These are phyloP conservation scores for Penicillium sp. DNA, from an alignment of 2,329 filamentous ascomycete species.

Conservation along the genomic window DNA sequence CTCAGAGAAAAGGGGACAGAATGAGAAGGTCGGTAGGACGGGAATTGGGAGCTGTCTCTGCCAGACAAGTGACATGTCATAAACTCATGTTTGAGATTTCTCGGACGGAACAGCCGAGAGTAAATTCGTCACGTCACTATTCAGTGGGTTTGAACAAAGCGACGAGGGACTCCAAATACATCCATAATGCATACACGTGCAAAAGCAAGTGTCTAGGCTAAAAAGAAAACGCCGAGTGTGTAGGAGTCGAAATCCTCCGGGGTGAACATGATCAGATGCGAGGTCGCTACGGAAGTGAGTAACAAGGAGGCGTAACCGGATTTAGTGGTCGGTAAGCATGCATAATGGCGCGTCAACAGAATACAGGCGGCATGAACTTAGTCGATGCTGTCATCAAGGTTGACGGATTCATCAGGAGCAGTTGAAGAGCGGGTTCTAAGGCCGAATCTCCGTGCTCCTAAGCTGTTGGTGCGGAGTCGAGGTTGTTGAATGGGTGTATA, in stretches of 20 bases:
- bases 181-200: constrained; percentile 17
- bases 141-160: constrained; percentile 10
- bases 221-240: constrained; percentile 18
- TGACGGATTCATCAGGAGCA: constrained; percentile 29
- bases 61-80: not conserved
- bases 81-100: constrained; percentile 3
- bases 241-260: constrained; percentile 8
- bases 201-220: constrained; percentile 16
- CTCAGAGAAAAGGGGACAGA: not conserved
- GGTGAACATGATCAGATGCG: constrained; percentile 19
- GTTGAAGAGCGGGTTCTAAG: constrained; percentile 36
- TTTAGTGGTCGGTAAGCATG: constrained; percentile 8
- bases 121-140: constrained; percentile 11
- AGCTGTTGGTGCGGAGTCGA: constrained; percentile 42
- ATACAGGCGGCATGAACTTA: constrained; percentile 18
- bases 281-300: constrained; percentile 21
- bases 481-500: constrained; percentile 45
- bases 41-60: not conserved
- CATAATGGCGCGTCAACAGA: constrained; percentile 8
- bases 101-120: not conserved
- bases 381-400: constrained; percentile 38
- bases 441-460: constrained; percentile 40
- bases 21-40: not conserved
- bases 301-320: constrained; percentile 13
- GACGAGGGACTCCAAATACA: constrained; percentile 16